Evolutionary conservation across 805 yeast species (phyloP), one percentile per base, ranked within the genome.

Genomic region (Ogataea glucozyma): DNA sequence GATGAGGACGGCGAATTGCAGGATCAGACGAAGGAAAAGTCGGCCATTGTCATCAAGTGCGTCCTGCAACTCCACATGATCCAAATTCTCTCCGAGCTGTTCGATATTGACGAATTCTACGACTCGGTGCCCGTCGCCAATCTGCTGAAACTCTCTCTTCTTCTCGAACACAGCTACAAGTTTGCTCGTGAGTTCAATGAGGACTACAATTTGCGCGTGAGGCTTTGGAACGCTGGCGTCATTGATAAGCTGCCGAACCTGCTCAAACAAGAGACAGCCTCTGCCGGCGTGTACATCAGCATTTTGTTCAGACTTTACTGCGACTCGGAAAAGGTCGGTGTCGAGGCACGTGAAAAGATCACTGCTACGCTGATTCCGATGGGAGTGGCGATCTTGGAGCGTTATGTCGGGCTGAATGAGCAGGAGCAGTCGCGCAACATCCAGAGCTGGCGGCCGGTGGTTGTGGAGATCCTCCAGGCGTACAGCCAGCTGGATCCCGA

Each of bases 171-270:
- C 39, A 85, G 96, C 40, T 90, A 87, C 67, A 73, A 75, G 51
- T 93, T 95, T 67, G 87, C 98, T 2, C 79, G 85, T 54, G 79
- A 75, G 44, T 93, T 93, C 71, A 93, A 93, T 63, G 89, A 83
- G 44, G 90, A 93, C 64, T 84, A 85, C 62, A 89, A 88, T 41
- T 70, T 93, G 54, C 73, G 99, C 51, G 84, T 87, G n/a, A 72
- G 93, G 54, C 70, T 93, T 31, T 90, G 95, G 83, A 86, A 88
- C 57, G 87, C 93, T 3, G 96, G 97, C 1, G 83, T 89, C 30
- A 91, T 90, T 66, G 95, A 88, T 57, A 83, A 90, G 58, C 74
- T 91, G 42, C 99, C 99, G 16, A 95, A 93, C 55, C 68, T 93
- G 54, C 69, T 90, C 54, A 86, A 87, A 55, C 99, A 95, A 65